Base-by-base conservation (phyloP, 164 flowering plant species). In the Euptelea pleiosperma region DNA sequence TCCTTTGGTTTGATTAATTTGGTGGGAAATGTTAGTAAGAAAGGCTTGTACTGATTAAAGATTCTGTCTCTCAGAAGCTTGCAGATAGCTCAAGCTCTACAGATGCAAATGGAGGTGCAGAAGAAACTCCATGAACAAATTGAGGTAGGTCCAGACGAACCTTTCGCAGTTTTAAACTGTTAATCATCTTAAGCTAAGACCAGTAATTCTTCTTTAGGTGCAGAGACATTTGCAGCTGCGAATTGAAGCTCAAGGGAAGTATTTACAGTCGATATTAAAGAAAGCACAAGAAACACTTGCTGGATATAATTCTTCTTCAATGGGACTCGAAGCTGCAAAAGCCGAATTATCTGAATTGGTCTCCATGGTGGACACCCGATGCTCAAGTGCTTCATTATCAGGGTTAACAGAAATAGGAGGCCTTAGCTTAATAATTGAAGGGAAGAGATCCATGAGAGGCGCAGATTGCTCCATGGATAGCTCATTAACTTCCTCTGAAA, bases 231-330 rank as follows among this genome's bases (percentile, higher is more conserved):
- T 93, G 74, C 99, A 90, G 82, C 80, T 90, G 49, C 65, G 97
- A 56, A 93, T 93, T 29, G 99, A 90, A 70, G 92, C 99, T 3
- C 99, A 93, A 75, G 96, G 97, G 43, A 86, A 81, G 69, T 91
- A 94, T 57, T 69, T 94, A 30, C 93, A 89, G 33, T 75, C 89
- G 14, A 94, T 89, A 26, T 65, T 94, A 18, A 75, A 66, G 65
- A 94, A 85, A 69, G 99, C 96, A 18, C 94, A 90, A 31, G 92
- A 90, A 62, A 80, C 92, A 31, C 82, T 93, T 4, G 59, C 89
- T 22, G 79, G 81, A 2, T 82, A 78, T 61, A 73, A 54, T 58
- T 67, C 76, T 10, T 76, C 85, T 42, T 62, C 83, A 1, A 57
- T 58, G 2, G 84, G 82, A 6, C 67, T 75, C 3, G 94, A 88